These are phyloP conservation scores for Xerocomus spinulosus DNA, from an alignment of 768 basidiomycete species.

Conservation along the genomic window DNA sequence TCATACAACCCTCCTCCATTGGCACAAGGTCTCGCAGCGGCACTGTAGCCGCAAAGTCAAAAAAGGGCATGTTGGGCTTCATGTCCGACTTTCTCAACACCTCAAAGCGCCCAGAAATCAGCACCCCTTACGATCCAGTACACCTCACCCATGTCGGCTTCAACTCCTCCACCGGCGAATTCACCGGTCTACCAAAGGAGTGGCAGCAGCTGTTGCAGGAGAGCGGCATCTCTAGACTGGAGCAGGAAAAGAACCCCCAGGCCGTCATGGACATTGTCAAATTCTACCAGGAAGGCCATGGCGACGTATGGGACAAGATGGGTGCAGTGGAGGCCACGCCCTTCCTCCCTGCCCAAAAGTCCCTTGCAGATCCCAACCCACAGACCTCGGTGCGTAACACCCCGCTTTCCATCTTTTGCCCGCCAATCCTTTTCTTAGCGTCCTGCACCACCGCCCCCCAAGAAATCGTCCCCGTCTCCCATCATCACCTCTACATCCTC, in stretches of 20 bases:
- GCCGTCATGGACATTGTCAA: slow-evolving; percentile 99
- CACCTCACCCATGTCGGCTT: slow-evolving; percentile 99
- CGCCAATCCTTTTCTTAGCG: slow-evolving; percentile 27
- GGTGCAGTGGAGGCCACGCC: slow-evolving; percentile 44
- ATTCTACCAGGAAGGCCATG: slow-evolving; percentile 89
- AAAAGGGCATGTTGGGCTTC: slow-evolving; percentile 60
- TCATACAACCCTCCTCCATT: slow-evolving; percentile 3
- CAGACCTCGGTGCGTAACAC: slow-evolving; percentile 49
- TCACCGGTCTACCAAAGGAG: slow-evolving; percentile 95
- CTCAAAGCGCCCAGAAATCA: slow-evolving; percentile 83
- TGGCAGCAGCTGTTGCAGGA: slow-evolving; percentile 98
- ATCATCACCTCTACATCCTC: slow-evolving; percentile 25
- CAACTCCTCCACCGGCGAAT: slow-evolving; percentile 98
- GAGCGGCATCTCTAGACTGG: slow-evolving; percentile 86
- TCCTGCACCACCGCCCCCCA: slow-evolving; percentile 38
- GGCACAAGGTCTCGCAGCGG: slow-evolving; percentile 40
- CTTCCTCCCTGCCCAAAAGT: slow-evolving; percentile 24
- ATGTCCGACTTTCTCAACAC: slow-evolving; percentile 75
- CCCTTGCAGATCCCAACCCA: slow-evolving; percentile 44
- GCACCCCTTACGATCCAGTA: slow-evolving; percentile 97
- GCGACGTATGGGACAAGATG: slow-evolving; percentile 84
- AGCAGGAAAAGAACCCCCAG: slow-evolving; percentile 98
- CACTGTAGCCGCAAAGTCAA: slow-evolving; percentile 39
- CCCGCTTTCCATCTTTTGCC: not conserved
- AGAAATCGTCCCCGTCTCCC: slow-evolving; percentile 33